Percentiles rank a stretch among this genome's conserved stretches.
These are phyloP conservation scores for Pyrenochaeta sp. DNA, from an alignment of 2,329 filamentous ascomycete species.

Conservation along the genomic window DNA sequence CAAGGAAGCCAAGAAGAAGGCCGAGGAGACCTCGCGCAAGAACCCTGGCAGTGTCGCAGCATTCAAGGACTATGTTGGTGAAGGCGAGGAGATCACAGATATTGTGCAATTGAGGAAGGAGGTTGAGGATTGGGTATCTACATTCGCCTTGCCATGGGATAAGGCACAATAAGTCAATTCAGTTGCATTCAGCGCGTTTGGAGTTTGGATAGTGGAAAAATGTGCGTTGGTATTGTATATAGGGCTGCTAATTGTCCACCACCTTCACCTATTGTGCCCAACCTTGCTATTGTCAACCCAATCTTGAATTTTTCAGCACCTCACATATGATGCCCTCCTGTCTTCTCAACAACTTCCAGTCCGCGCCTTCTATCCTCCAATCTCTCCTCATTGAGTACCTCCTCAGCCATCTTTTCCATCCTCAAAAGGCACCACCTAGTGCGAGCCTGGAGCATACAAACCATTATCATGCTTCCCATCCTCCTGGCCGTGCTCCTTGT, in stretches of 20 bases:
- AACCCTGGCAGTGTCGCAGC: slow-evolving; percentile 50
- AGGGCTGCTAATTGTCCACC: background rate
- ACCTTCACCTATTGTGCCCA: background rate
- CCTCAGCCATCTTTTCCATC: background rate
- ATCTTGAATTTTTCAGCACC: background rate
- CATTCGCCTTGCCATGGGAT: slow-evolving; percentile 52
- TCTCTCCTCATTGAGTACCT: background rate
- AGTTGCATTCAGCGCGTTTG: slow-evolving; percentile 19
- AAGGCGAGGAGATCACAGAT: slow-evolving; percentile 52
- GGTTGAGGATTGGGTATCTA: slow-evolving; percentile 54
- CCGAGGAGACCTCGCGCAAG: slow-evolving; percentile 48
- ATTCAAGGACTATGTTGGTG: slow-evolving; percentile 53
- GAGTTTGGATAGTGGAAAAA: slow-evolving; percentile 28
- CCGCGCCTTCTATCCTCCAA: background rate
- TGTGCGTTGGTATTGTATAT: slow-evolving; percentile 10
- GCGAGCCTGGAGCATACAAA: background rate
- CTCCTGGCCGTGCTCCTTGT: background rate
- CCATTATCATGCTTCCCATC: background rate
- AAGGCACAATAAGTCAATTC: slow-evolving; percentile 31
- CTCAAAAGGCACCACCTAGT: background rate
- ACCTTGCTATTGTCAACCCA: background rate
- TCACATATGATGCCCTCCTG: background rate
- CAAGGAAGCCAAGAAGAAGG: slow-evolving; percentile 50
- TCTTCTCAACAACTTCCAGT: background rate
- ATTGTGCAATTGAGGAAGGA: slow-evolving; percentile 52